Conservation (phyloP, 2,329 filamentous ascomycete genomes). For the Penicillium expansum region DNA sequence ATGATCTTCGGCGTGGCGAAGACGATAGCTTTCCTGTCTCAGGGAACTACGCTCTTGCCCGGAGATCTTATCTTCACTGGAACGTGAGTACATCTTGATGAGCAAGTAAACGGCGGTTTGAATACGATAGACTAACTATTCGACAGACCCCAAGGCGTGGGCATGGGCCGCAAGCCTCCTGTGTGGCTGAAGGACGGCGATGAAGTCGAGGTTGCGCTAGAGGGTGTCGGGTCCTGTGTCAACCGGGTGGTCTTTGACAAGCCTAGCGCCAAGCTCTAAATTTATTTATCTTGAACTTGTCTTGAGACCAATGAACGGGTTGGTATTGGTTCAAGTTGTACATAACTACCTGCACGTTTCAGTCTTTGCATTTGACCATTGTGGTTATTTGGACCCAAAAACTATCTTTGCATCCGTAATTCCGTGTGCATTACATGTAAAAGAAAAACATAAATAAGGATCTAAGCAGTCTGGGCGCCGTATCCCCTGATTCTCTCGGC, state of each 20-base stretch:
- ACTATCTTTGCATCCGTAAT: background rate
- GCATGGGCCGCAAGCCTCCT: slow-evolving; percentile 65
- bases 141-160: slow-evolving; percentile 64
- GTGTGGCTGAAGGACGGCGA: slow-evolving; percentile 70
- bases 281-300: background rate
- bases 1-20: slow-evolving; percentile 49
- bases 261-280: slow-evolving; percentile 37
- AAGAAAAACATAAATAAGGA: background rate
- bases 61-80: slow-evolving; percentile 46
- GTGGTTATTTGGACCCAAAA: background rate
- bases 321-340: background rate
- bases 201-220: slow-evolving; percentile 65
- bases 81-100: slow-evolving; percentile 37
- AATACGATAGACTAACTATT: slow-evolving; percentile 51
- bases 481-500: slow-evolving; percentile 93
- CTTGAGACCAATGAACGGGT: background rate
- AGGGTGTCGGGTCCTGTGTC: slow-evolving; percentile 60
- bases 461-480: slow-evolving; percentile 69
- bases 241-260: slow-evolving; percentile 47
- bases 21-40: slow-evolving; percentile 48
- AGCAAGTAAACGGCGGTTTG: background rate
- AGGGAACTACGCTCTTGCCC: slow-evolving; percentile 42
- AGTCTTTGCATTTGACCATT: slow-evolving; percentile 1
- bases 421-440: slow-evolving; percentile 14
- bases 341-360: background rate